Percentiles rank a stretch among this genome's conserved stretches.
Conservation (phyloP, 1,139 yeast genomes). For the Hyphopichia burtonii region DNA sequence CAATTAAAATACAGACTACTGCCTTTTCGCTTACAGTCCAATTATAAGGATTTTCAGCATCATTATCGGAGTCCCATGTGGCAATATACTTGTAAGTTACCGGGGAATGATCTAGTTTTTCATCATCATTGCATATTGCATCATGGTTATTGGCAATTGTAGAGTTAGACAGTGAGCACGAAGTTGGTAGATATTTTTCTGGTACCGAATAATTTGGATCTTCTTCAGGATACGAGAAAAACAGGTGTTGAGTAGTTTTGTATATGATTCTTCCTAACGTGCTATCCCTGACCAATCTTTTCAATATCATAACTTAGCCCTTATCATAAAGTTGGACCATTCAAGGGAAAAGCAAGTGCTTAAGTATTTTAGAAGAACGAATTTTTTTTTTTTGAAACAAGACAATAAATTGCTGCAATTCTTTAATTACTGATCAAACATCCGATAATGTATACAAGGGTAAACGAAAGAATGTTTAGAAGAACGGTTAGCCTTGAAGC, state of each 20-base stretch:
- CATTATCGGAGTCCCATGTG: slow-evolving; percentile 40
- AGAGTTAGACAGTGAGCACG: background rate
- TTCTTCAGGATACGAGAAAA: slow-evolving; percentile 21
- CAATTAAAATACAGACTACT: slow-evolving; percentile 27
- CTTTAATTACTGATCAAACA: too few relatives aligned
- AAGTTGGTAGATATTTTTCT: background rate
- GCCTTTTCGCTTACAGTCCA: slow-evolving; percentile 32
- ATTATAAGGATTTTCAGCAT: slow-evolving; percentile 41
- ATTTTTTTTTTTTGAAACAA: too few relatives aligned
- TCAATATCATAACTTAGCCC: background rate
- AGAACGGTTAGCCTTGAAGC: too few relatives aligned
- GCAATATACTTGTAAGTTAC: background rate
- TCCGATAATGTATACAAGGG: too few relatives aligned
- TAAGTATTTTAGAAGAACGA: too few relatives aligned
- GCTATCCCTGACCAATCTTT: slow-evolving; percentile 17
- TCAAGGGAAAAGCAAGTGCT: too few relatives aligned
- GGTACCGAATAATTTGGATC: slow-evolving; percentile 15
- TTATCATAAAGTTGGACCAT: too few relatives aligned
- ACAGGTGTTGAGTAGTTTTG: slow-evolving; percentile 18
- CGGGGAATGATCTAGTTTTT: too few relatives aligned
- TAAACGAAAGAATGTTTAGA: too few relatives aligned
- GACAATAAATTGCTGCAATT: too few relatives aligned
- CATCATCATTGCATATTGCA: too few relatives aligned
- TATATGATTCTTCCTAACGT: slow-evolving; percentile 21
- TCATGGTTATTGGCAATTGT: background rate